These are phyloP conservation scores for Chaetomium tenue DNA, from an alignment of 495 filamentous ascomycete species.

Conservation along the genomic window DNA sequence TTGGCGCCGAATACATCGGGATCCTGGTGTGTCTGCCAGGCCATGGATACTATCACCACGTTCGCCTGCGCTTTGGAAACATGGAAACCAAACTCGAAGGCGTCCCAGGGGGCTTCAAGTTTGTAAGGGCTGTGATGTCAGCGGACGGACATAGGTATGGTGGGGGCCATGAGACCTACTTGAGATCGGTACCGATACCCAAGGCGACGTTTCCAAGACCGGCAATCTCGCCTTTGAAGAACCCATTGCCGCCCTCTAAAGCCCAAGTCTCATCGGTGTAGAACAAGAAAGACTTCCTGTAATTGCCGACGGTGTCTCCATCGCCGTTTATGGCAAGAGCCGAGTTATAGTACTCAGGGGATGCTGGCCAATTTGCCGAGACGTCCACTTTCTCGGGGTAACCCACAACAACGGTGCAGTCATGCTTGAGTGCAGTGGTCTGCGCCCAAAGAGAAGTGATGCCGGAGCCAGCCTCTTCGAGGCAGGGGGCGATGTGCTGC, in stretches of 20 bases:
- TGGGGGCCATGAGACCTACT: constrained; percentile 41
- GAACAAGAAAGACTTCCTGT: constrained; percentile 86
- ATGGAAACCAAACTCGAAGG: constrained; percentile 83
- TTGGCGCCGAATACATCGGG: constrained; percentile 43
- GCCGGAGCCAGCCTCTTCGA: constrained; percentile 75
- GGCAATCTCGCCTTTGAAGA: constrained; percentile 53
- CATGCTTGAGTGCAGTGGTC: constrained; percentile 64
- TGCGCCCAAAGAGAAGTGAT: constrained; percentile 79
- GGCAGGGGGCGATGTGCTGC: constrained; percentile 70
- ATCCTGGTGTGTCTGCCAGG: constrained; percentile 70
- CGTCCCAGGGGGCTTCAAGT: constrained; percentile 72
- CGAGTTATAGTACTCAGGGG: constrained; percentile 73
- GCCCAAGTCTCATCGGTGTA: constrained; percentile 73
- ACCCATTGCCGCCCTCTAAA: constrained; percentile 64
- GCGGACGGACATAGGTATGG: not conserved
- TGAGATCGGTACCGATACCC: constrained; percentile 80
- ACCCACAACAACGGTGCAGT: constrained; percentile 80
- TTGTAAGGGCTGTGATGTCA: constrained; percentile 57
- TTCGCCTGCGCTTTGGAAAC: constrained; percentile 63
- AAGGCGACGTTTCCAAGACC: constrained; percentile 61
- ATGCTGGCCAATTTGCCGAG: constrained; percentile 47
- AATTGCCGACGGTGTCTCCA: constrained; percentile 74
- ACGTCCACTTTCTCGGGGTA: constrained; percentile 74
- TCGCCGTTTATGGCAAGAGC: constrained; percentile 69
- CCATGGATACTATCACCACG: constrained; percentile 81